Evolutionary conservation across 2,329 filamentous ascomycete species (phyloP), one percentile per base, ranked within the genome.

Genomic region (Fusarium falciforme): DNA sequence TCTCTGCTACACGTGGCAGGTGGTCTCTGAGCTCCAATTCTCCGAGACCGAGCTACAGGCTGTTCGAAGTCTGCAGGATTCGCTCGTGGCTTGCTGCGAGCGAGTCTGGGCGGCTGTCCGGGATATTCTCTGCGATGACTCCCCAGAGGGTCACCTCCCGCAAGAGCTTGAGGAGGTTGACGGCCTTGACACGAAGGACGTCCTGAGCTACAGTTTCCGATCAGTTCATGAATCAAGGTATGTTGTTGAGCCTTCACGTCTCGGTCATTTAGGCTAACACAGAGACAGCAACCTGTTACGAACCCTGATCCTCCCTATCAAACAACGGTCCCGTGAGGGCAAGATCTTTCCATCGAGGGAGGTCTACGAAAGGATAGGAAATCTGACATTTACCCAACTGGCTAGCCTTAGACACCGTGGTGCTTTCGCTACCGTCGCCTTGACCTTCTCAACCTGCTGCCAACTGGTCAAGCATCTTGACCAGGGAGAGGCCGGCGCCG

Each of bases 141-240:
- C 96, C 1, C 96, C 97, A 0, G 96, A 99, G 83, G 96, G 96
- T 0, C 92, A 96, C 80, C 85, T 94, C 5, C 93, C 92, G 0
- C 91, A 95, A 61, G 93, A 96, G 29, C 82, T 94, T n/a, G 90
- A 93, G 62, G 92, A 93, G 36, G 84, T 90, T 17, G 88, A 92
- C 6, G 93, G 92, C 1, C 87, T 94, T 3, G 92, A 93, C 61
- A 95, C 94, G 0, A 98, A 98, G 79, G 94, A 97, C 77, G 88
- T 97, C 20, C 84, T 99, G 55, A 98, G 96, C 74, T 99, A 96
- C 81, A 98, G 95, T 71, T 99, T 98, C 89, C 91, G 96, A 76
- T 94, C 95, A 7, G 87, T 98, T n/a, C 96, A 98, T 71, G 96
- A 99, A 83, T 94, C 95, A 27, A 98, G 94, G 93, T 94, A 84